Percentiles rank a stretch among this genome's conserved stretches.
Conservation (phyloP, 352 stramenopile species). For the Phytophthora lateralis region DNA sequence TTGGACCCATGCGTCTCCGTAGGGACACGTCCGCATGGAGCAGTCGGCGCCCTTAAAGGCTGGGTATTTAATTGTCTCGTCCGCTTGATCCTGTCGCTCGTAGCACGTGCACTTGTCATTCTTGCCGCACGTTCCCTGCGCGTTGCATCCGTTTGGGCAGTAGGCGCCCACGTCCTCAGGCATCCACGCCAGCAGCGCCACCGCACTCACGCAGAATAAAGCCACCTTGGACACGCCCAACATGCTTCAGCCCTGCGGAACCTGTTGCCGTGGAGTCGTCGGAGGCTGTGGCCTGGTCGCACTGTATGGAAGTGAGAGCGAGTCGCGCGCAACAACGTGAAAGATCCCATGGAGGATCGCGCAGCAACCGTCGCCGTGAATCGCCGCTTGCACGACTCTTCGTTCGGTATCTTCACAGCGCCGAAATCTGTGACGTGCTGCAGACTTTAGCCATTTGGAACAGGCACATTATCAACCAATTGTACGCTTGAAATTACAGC, state of each 20-base stretch:
- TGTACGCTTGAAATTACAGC: background rate
- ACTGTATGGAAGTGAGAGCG: conserved; percentile 20
- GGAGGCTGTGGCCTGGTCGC: conserved; percentile 13
- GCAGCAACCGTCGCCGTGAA: conserved; percentile 27
- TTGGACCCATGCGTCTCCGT: conserved; percentile 68
- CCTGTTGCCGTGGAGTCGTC: background rate
- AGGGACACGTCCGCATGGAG: conserved; percentile 79
- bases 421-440: conserved; percentile 17
- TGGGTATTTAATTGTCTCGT: conserved; percentile 39
- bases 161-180: conserved; percentile 51
- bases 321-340: conserved; percentile 1
- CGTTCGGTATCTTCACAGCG: conserved; percentile 13
- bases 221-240: conserved; percentile 46
- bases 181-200: conserved; percentile 40
- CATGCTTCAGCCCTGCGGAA: conserved; percentile 33
- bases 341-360: conserved; percentile 28
- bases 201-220: conserved; percentile 39
- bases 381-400: conserved; percentile 24
- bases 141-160: conserved; percentile 87
- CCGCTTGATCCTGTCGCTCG: conserved; percentile 64
- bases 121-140: conserved; percentile 83
- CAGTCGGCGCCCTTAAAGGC: conserved; percentile 81
- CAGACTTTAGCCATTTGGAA: conserved; percentile 14
- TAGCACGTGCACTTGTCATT: conserved; percentile 95
- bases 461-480: conserved; percentile 32